phyloP scores from a whole-genome alignment of 306 rosid species.

The Acacia acuminata region DNA sequence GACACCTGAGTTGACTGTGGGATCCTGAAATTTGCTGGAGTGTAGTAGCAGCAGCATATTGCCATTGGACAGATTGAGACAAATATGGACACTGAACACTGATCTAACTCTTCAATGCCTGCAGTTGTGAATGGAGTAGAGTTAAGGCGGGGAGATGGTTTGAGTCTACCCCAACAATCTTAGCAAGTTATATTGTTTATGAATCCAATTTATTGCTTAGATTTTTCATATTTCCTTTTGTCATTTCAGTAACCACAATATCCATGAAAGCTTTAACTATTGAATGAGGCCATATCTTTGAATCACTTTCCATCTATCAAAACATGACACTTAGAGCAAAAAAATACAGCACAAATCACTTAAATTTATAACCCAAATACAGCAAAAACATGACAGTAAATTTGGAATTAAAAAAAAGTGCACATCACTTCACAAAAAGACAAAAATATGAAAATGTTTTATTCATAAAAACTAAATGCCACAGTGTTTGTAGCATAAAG shows the following conservation, averaged over 20 bases:
- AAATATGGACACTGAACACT: background rate
- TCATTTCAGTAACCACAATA: background rate
- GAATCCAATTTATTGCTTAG: background rate
- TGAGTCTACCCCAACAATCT: background rate
- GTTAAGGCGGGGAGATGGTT: background rate
- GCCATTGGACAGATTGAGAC: constrained; percentile 6
- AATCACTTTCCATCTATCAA: background rate
- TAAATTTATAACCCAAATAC: background rate
- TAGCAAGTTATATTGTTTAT: background rate
- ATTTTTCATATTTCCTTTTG: background rate
- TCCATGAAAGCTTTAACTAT: background rate
- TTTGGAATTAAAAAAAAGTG: background rate
- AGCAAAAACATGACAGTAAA: background rate
- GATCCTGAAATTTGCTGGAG: constrained; percentile 22
- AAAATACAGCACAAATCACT: background rate
- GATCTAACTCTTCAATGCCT: background rate
- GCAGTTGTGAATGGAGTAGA: background rate
- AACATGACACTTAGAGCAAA: background rate
- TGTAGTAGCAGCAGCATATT: background rate
- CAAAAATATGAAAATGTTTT: background rate
- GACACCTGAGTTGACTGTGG: constrained; percentile 4
- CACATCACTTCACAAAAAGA: background rate
- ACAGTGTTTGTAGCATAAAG: background rate
- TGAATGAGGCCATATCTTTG: background rate
- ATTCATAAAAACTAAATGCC: background rate